These are phyloP conservation scores for Citrus medica DNA, from an alignment of 345 rosid genomes.

Conservation along the genomic window DNA sequence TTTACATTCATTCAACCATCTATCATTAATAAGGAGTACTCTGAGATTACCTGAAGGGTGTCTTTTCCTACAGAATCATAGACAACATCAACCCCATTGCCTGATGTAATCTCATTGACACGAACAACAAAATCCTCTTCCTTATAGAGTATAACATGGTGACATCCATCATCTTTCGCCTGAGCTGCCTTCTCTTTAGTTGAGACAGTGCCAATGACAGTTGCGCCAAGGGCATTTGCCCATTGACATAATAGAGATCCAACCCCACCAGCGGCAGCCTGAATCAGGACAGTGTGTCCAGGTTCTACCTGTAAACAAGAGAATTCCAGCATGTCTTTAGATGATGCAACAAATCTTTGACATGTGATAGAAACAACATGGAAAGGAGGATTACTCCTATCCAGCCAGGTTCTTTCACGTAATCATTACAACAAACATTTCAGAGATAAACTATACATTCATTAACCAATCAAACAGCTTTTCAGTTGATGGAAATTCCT, in stretches of 20 bases:
- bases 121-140: constrained; percentile 77
- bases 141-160: constrained; percentile 69
- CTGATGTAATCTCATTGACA: constrained; percentile 75
- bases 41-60: constrained; percentile 59
- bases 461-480: neutral
- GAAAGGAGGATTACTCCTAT: neutral
- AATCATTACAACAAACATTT: neutral
- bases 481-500: neutral
- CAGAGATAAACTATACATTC: no score
- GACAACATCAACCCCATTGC: constrained; percentile 81
- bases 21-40: neutral
- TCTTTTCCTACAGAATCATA: constrained; percentile 96
- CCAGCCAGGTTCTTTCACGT: neutral
- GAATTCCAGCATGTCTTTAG: neutral
- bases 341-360: neutral
- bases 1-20: neutral
- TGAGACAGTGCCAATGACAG: constrained; percentile 83
- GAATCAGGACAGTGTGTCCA: constrained; percentile 78
- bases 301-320: constrained; percentile 49
- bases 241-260: constrained; percentile 93
- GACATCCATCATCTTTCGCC: constrained; percentile 94
- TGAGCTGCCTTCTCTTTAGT: constrained; percentile 84
- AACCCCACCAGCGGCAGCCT: constrained; percentile 96
- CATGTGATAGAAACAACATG: neutral
- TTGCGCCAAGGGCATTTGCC: constrained; percentile 88